Percentiles rank a stretch among this genome's conserved stretches.
Conservation (phyloP, 148 eudicot species). For the Cornus controversa region DNA sequence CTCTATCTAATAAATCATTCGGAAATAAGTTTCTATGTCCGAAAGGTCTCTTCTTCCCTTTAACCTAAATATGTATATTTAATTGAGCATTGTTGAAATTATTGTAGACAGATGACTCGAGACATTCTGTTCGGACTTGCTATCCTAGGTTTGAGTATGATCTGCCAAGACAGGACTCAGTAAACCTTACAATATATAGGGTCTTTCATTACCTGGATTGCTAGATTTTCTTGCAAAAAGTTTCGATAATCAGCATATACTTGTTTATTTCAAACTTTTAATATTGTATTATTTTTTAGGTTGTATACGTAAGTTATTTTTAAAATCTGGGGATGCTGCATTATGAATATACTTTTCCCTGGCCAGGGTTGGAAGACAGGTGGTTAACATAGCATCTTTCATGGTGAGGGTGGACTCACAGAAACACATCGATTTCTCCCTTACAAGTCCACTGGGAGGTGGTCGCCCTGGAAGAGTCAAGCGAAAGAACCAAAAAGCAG, state of each 20-base stretch:
- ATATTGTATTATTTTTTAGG: background rate
- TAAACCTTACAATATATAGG: no score
- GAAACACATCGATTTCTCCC: conserved; percentile 55
- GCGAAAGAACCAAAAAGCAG: conserved; percentile 53
- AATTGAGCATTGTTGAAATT: no score
- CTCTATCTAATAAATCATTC: no score
- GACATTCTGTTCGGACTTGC: no score
- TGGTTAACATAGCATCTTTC: conserved; percentile 55
- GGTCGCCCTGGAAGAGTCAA: conserved; percentile 63
- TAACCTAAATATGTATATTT: no score
- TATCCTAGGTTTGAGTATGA: no score
- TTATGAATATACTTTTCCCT: background rate
- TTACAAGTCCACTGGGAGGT: conserved; percentile 58
- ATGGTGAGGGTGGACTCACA: conserved; percentile 61
- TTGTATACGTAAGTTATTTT: background rate
- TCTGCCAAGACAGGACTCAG: no score
- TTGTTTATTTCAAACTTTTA: background rate
- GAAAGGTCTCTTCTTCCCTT: no score
- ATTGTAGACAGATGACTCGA: no score
- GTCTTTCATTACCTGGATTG: no score
- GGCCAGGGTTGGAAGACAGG: conserved; percentile 53
- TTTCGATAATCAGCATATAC: background rate
- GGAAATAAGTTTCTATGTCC: no score
- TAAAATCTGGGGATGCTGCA: background rate
- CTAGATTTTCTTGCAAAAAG: no score